A percentile compares a stretch with the other conserved stretches of the same genome.
phyloP scores from a whole-genome alignment of 2,329 filamentous ascomycete genomes.

The Cadophora sp. region DNA sequence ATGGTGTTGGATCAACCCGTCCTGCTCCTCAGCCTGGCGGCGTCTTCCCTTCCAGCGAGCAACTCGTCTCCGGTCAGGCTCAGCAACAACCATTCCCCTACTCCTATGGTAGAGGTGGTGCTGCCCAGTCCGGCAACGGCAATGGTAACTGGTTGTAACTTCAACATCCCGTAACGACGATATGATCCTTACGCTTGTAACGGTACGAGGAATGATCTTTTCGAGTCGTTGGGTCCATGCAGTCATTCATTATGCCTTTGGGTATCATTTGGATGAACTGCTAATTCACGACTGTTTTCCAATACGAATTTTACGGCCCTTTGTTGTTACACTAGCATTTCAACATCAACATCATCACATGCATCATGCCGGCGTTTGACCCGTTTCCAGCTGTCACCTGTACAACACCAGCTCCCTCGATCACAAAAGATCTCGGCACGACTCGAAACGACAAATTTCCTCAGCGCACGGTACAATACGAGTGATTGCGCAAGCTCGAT shows the following conservation, averaged over 20 bases:
- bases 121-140: slow-evolving; percentile 38
- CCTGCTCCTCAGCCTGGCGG: slow-evolving; percentile 30
- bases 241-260: slow-evolving; percentile 31
- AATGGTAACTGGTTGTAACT: slow-evolving; percentile 43
- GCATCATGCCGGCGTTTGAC: slow-evolving; percentile 38
- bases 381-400: slow-evolving; percentile 42
- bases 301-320: slow-evolving; percentile 46
- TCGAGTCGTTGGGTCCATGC: slow-evolving; percentile 37
- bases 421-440: slow-evolving; percentile 43
- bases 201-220: slow-evolving; percentile 47
- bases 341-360: slow-evolving; percentile 40
- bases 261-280: slow-evolving; percentile 18
- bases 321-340: slow-evolving; percentile 47
- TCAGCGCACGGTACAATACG: slow-evolving; percentile 45
- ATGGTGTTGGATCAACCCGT: slow-evolving; percentile 34
- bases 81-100: slow-evolving; percentile 40
- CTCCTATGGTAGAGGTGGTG: slow-evolving; percentile 38
- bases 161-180: slow-evolving; percentile 41
- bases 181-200: slow-evolving; percentile 48
- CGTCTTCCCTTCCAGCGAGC: slow-evolving; percentile 39
- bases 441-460: slow-evolving; percentile 40
- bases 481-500: slow-evolving; percentile 44
- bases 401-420: slow-evolving; percentile 44
- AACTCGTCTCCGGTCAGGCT: slow-evolving; percentile 33
- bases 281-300: slow-evolving; percentile 43